phyloP scores from a whole-genome alignment of 73 alveolate species.

The Paramecium octaurelia region DNA sequence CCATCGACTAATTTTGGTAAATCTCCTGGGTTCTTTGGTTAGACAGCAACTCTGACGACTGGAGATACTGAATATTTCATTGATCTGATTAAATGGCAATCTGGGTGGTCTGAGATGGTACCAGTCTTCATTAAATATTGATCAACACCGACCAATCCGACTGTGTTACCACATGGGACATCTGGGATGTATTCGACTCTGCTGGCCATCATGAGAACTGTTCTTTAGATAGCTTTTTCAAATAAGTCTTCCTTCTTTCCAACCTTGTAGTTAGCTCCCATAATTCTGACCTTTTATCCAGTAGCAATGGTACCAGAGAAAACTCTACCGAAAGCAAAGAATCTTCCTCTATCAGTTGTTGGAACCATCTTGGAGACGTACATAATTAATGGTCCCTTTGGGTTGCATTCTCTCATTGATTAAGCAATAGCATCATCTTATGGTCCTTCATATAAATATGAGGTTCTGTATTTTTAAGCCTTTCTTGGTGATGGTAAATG shows the following conservation, averaged over 20 bases:
- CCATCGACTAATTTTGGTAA: slow-evolving; percentile 98
- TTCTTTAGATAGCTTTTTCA: slow-evolving; percentile 94
- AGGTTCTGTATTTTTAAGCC: slow-evolving; percentile 98
- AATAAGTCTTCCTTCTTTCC: slow-evolving; percentile 96
- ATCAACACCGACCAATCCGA: slow-evolving; percentile 96
- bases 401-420: slow-evolving; percentile 96
- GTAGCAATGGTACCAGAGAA: slow-evolving; percentile 97
- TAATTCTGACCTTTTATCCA: slow-evolving; percentile 98
- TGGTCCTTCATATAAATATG: slow-evolving; percentile 98
- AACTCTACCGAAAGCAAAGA: slow-evolving; percentile 99
- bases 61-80: slow-evolving; percentile 99
- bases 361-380: slow-evolving; percentile 99
- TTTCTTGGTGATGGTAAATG: slow-evolving; percentile 98
- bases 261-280: slow-evolving; percentile 98
- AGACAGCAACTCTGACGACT: slow-evolving; percentile 98
- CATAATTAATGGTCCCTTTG: slow-evolving; percentile 98
- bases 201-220: slow-evolving; percentile 93
- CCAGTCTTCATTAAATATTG: slow-evolving; percentile 94
- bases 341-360: slow-evolving; percentile 96
- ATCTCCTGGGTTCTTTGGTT: slow-evolving; percentile 96
- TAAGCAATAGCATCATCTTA: slow-evolving; percentile 96
- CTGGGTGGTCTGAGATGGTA: slow-evolving; percentile 94
- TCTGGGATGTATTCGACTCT: slow-evolving; percentile 92
- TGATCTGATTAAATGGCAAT: slow-evolving; percentile 93
- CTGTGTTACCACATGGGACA: slow-evolving; percentile 99